phyloP scores from a whole-genome alignment of 2,329 filamentous ascomycete species.

The Nigrograna mackinnonii region DNA sequence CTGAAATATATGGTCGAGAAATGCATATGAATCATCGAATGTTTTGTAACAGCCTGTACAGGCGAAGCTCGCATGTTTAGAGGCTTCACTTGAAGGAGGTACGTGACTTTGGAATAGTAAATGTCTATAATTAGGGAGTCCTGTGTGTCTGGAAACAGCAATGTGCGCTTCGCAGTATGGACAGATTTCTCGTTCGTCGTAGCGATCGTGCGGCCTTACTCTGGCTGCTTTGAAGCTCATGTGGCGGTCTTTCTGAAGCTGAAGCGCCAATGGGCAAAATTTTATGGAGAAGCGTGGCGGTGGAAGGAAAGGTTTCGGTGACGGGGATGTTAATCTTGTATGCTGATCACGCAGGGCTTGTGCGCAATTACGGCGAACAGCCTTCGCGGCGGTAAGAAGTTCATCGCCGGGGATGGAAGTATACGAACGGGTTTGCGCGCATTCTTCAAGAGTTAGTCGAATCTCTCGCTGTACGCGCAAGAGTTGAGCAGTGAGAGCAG shows the following conservation, averaged over 20 bases:
- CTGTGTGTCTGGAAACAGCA: slow-evolving; percentile 33
- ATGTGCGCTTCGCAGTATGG: slow-evolving; percentile 33
- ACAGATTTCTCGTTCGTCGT: slow-evolving; percentile 38
- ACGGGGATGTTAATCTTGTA: slow-evolving; percentile 24
- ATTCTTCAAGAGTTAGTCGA: slow-evolving; percentile 31
- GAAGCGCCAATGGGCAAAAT: slow-evolving; percentile 34
- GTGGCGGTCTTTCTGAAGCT: slow-evolving; percentile 28
- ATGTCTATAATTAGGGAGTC: slow-evolving; percentile 30
- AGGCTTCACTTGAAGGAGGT: slow-evolving; percentile 5
- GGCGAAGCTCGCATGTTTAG: slow-evolving; percentile 30
- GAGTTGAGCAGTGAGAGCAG: slow-evolving; percentile 32
- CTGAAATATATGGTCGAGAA: slow-evolving; percentile 39
- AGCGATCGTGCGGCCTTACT: slow-evolving; percentile 25
- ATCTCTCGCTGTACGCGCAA: slow-evolving; percentile 37
- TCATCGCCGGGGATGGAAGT: slow-evolving; percentile 26
- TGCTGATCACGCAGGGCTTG: slow-evolving; percentile 32
- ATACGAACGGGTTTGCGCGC: slow-evolving; percentile 19
- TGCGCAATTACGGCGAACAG: slow-evolving; percentile 34
- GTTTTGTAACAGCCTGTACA: slow-evolving; percentile 40
- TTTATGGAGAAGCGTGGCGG: slow-evolving; percentile 38
- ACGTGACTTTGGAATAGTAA: slow-evolving; percentile 36
- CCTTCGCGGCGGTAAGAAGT: slow-evolving; percentile 32
- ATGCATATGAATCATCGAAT: slow-evolving; percentile 38
- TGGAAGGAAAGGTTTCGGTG: slow-evolving; percentile 23
- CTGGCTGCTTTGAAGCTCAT: slow-evolving; percentile 28